phyloP scores from a whole-genome alignment of 768 basidiomycete species.

The Pleurotus djamor region DNA sequence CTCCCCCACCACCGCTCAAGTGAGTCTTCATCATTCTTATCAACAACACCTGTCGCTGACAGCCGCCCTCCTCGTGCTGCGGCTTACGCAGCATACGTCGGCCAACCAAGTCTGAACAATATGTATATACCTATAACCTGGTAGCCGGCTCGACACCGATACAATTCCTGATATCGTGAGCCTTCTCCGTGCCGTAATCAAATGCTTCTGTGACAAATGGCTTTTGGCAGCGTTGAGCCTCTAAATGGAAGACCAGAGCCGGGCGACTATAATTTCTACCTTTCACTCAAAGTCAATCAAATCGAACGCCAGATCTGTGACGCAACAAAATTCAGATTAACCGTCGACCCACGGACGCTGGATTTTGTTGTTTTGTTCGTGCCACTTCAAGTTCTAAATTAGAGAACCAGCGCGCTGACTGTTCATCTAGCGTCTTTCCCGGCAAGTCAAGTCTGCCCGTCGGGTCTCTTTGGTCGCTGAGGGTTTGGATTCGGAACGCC shows the following conservation, averaged over 20 bases:
- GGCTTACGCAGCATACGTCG: not conserved
- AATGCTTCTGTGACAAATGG: not conserved
- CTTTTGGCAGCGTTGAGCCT: constrained; percentile 39
- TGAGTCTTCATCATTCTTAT: not conserved
- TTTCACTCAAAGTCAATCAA: constrained; percentile 52
- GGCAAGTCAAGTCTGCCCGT: constrained; percentile 54
- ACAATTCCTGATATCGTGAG: constrained; percentile 54
- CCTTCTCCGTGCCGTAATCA: constrained; percentile 9
- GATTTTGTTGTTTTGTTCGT: constrained; percentile 65
- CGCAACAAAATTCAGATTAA: constrained; percentile 42
- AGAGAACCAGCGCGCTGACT: not conserved
- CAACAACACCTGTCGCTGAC: not conserved
- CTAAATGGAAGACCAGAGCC: constrained; percentile 32
- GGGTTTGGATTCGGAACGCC: constrained; percentile 58
- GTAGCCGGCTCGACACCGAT: constrained; percentile 38
- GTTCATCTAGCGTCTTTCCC: constrained; percentile 47
- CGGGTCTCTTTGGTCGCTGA: constrained; percentile 54
- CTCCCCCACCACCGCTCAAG: not conserved
- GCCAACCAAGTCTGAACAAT: constrained; percentile 32
- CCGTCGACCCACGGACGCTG: constrained; percentile 50
- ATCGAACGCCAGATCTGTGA: constrained; percentile 53
- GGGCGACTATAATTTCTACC: constrained; percentile 50
- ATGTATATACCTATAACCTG: constrained; percentile 53
- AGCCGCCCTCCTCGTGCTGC: not conserved
- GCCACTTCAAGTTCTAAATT: not conserved